These are phyloP conservation scores for Cardamine occulta DNA, from an alignment of 345 rosid genomes.

Conservation along the genomic window DNA sequence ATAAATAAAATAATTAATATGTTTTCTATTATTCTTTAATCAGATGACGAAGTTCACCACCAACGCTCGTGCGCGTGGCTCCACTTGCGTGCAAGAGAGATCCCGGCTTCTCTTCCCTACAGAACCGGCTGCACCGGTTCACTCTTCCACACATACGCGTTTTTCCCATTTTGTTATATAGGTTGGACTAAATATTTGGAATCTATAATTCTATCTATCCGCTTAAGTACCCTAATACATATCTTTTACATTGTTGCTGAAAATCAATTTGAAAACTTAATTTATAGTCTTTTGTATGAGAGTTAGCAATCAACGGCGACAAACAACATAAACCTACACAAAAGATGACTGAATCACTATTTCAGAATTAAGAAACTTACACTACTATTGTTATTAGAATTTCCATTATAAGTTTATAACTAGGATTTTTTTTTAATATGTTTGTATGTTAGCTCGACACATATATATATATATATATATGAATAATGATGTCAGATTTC, in stretches of 20 bases:
- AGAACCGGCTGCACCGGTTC: slow-evolving; percentile 36
- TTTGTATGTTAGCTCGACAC: background rate
- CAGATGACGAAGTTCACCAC: slow-evolving; percentile 37
- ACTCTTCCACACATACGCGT: no score
- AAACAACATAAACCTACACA: background rate
- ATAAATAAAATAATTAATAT: no score
- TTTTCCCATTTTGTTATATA: background rate
- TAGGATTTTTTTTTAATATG: background rate
- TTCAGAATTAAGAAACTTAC: no score
- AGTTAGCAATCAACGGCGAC: background rate
- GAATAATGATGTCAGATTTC: background rate
- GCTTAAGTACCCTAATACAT: no score
- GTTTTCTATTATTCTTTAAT: slow-evolving; percentile 1
- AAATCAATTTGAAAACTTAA: no score
- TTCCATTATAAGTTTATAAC: background rate
- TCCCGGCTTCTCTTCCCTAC: background rate
- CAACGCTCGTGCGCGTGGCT: slow-evolving; percentile 44
- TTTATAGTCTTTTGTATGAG: background rate
- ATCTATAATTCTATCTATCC: no score
- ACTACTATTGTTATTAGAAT: background rate
- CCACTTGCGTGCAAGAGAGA: slow-evolving; percentile 31
- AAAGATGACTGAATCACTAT: background rate
- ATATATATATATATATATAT: no score
- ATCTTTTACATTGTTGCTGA: no score
- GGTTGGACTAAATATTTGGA: no score